phyloP scores from a whole-genome alignment of 192 early-diverging fungal genomes.

The Coemansia sp. region DNA sequence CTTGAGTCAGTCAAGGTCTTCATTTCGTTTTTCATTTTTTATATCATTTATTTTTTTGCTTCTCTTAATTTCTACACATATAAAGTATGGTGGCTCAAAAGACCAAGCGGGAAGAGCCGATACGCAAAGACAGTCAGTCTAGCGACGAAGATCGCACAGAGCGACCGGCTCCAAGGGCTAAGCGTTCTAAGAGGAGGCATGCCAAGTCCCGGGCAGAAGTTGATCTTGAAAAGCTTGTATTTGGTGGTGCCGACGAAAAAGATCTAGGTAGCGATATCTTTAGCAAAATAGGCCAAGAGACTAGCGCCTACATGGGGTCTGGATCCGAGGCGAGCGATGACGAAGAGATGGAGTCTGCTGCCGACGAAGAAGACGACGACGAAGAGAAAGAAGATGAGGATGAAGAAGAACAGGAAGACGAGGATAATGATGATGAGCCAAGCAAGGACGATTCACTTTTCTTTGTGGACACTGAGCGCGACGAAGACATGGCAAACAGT shows the following conservation, averaged over 20 bases:
- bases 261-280: constrained; percentile 26
- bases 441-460: constrained; percentile 31
- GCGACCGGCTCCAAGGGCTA: constrained; percentile 10
- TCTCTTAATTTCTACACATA: neutral
- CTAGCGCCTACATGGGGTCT: neutral
- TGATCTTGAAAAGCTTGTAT: constrained; percentile 76
- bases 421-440: constrained; percentile 6
- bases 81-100: neutral
- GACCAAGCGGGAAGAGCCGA: constrained; percentile 6
- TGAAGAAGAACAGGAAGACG: neutral
- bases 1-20: neutral
- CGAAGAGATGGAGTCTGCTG: neutral
- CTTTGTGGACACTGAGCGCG: constrained; percentile 46
- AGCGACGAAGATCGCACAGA: constrained; percentile 3
- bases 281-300: constrained; percentile 20
- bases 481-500: constrained; percentile 2
- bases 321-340: neutral
- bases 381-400: constrained; percentile 2
- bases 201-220: constrained; percentile 69
- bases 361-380: constrained; percentile 3
- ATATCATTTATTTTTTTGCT: neutral
- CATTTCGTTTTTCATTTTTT: neutral
- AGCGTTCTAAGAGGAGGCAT: constrained; percentile 15
- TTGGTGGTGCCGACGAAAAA: constrained; percentile 66
- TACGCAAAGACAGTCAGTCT: neutral